Evolutionary conservation across 2,329 filamentous ascomycete species (phyloP), one percentile per base, ranked within the genome.

Genomic region (Colletotrichum salicis): DNA sequence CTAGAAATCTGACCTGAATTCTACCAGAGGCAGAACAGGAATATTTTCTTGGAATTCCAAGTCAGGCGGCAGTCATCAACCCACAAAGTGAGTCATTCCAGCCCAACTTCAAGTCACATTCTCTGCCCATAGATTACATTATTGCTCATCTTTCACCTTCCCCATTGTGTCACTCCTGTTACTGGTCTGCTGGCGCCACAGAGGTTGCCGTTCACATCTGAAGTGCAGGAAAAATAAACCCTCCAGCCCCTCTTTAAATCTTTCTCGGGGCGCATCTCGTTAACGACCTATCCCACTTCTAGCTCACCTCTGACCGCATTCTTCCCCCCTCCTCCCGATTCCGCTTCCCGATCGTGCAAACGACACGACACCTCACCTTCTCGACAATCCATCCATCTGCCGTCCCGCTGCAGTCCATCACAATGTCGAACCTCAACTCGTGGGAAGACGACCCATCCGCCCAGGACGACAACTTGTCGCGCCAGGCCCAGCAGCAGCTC

Each of bases 371-470:
- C 41, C 31, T 24, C 27, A 15, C 31, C 11, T 56, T 13, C 31
- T 63, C 60, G 60, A 63, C 15, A 37, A 56, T 13, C 64, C 24
- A 37, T 48, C 13, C 54, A 70, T 59, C 70, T 51, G 58, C 54
- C 35, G 56, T 52, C 64, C 58, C 45, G 59, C 57, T 31, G 55
- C 54, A 71, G 45, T 57, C 24, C 48, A 58, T 72, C 76, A 87
- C 67, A 79, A 97, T 97, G 95, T 93, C 95, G 78, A 91, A 95
- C 82, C 93, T 94, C 79, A 95, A 97, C 83, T 97, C 95, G 74
- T 98, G 96, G 94, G 95, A 98, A 85, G 94, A 97, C 79, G 94
- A 95, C 79, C 91, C 92, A 78, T 87, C 92, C 67, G 91, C 90
- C 74, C 92, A 94, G 86, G 92, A 95, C 78, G 92, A 94, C 77